phyloP scores from a whole-genome alignment of 805 yeast species.

The Cyberlindnera meyerae region DNA sequence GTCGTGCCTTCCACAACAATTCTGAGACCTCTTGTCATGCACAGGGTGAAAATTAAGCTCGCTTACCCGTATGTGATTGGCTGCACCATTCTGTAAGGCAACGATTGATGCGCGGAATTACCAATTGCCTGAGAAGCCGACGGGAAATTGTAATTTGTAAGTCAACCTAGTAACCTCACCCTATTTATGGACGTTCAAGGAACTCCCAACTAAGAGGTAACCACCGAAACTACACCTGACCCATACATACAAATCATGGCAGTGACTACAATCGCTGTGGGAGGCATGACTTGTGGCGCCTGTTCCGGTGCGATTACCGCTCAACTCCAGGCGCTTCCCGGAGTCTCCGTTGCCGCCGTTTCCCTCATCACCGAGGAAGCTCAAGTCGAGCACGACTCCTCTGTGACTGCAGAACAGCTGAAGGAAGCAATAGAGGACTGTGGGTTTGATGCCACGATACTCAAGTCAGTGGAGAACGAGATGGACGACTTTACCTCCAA shows the following conservation, averaged over 20 bases:
- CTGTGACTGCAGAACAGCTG: conserved; percentile 30
- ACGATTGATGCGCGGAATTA: no score
- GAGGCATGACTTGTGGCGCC: conserved; percentile 91
- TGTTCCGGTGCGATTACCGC: conserved; percentile 65
- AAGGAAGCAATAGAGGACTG: conserved; percentile 60
- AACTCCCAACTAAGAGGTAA: no score
- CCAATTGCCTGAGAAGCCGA: no score
- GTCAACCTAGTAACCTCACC: no score
- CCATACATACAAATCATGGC: conserved; percentile 7
- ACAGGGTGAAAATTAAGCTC: no score
- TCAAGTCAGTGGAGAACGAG: conserved; percentile 2
- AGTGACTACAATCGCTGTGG: conserved; percentile 19
- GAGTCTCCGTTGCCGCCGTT: conserved; percentile 53
- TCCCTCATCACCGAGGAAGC: conserved; percentile 79
- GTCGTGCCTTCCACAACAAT: no score
- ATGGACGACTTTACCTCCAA: not conserved
- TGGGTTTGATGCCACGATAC: conserved; percentile 41
- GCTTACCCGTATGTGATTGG: no score
- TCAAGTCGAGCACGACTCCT: conserved; percentile 38
- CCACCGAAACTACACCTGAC: no score
- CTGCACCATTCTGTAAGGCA: no score
- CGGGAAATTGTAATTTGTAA: no score
- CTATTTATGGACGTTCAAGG: no score
- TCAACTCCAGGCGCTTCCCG: conserved; percentile 45
- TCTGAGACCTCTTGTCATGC: no score